phyloP scores from a whole-genome alignment of 768 basidiomycete genomes.

The Filobasidium wieringae region DNA sequence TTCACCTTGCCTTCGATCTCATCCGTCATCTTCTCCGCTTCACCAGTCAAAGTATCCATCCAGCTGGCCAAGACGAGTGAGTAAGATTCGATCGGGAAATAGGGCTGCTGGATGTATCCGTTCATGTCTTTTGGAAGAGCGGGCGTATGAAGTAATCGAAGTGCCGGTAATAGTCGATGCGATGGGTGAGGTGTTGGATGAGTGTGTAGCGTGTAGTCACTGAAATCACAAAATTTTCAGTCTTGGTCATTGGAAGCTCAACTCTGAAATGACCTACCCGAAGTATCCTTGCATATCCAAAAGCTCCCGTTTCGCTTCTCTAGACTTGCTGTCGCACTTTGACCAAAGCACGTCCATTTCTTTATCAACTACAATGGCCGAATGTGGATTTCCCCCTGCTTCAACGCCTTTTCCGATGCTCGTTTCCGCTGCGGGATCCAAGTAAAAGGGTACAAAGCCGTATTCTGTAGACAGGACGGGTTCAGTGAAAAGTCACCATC shows the following conservation, averaged over 20 bases:
- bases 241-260: neutral
- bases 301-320: conserved; percentile 47
- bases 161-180: conserved; percentile 46
- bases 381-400: conserved; percentile 20
- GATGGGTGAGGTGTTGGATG: conserved; percentile 59
- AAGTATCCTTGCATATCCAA: conserved; percentile 64
- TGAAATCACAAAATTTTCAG: neutral
- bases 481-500: too few species aligned
- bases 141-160: conserved; percentile 24
- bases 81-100: neutral
- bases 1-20: conserved; percentile 23
- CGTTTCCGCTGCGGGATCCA: conserved; percentile 10
- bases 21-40: conserved; percentile 22
- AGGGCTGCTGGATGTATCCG: conserved; percentile 9
- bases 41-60: conserved; percentile 13
- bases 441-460: conserved; percentile 52
- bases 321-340: conserved; percentile 31
- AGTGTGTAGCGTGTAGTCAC: conserved; percentile 68
- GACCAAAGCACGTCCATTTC: conserved; percentile 42
- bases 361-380: conserved; percentile 55
- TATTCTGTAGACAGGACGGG: too few species aligned
- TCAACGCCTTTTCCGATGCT: conserved; percentile 11
- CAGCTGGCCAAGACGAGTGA: neutral
- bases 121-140: conserved; percentile 1
- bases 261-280: conserved; percentile 48